Evolutionary conservation across 2,329 filamentous ascomycete genomes (phyloP), one percentile per base, ranked within the genome.

Genomic region (Aspergillus sp.): DNA sequence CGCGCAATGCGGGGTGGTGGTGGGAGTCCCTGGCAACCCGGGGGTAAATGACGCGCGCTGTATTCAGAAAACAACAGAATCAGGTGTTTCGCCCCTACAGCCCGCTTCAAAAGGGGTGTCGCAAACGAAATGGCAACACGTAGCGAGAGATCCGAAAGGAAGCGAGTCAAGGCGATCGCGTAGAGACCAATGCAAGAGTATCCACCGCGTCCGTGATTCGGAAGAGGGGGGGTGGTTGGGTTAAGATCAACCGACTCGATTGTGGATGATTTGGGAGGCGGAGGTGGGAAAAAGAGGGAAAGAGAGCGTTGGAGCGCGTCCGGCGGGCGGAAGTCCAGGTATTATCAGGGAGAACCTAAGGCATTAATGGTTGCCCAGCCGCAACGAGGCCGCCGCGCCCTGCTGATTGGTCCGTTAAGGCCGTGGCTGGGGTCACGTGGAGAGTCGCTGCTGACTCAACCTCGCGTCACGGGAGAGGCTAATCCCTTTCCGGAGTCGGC

Each of bases 1-100:
- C 71, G 69, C 69, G 68, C 66, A 68, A 67, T 65, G 71, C 69
- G 70, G 73, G 72, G 70, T 68, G 65, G 63, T 66, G 61, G 60
- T 58, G 56, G 54, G 59, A 60, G 58, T 60, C 65, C 60, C 61
- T 65, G 54, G 64, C 63, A 66, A 66, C 64, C 54, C 60, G 65
- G 68, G 26, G 55, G 61, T 52, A 59, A 61, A 65, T 67, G 68
- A 75, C 72, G 72, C 72, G 72, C 72, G 72, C 70, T 65, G 65
- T 62, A 67, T 59, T 60, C 65, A 57, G 66, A 73, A 66, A 74
- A 73, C 69, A 73, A 71, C 64, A 63, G 62, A 63, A 63, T 66
- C 59, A 56, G 63, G 61, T 42, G 29, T 46, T 61, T 49, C 55
- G n/a, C 50, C 50, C 57, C 49, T 54, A 57, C 53, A 45, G 56